These are phyloP conservation scores for Aspergillus olivimuriae DNA, from an alignment of 495 filamentous ascomycete species.

Conservation along the genomic window DNA sequence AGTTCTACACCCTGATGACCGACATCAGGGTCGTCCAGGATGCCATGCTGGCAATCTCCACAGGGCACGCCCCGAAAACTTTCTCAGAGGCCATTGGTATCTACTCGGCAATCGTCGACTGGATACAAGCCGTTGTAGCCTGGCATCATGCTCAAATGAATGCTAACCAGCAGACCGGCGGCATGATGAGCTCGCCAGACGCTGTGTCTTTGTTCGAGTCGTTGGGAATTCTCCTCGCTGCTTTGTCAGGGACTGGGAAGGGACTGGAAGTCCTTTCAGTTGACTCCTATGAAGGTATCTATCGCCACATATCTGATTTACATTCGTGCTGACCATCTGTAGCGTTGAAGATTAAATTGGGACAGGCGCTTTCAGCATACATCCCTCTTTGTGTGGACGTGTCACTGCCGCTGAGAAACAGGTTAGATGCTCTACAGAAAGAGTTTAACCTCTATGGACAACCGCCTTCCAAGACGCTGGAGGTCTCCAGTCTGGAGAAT, in stretches of 20 bases:
- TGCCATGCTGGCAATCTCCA: conserved; percentile 36
- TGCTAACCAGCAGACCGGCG: conserved; percentile 23
- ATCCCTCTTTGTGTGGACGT: conserved; percentile 38
- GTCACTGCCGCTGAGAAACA: conserved; percentile 33
- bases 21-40: conserved; percentile 43
- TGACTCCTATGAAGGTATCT: conserved; percentile 29
- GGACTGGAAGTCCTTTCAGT: conserved; percentile 34
- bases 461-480: conserved; percentile 29
- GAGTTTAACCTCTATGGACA: conserved; percentile 38
- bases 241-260: conserved; percentile 34
- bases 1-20: conserved; percentile 34
- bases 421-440: conserved; percentile 40
- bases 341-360: conserved; percentile 35
- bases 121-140: conserved; percentile 34
- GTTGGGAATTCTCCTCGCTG: conserved; percentile 36
- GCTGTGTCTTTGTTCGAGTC: conserved; percentile 40
- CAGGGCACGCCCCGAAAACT: conserved; percentile 25
- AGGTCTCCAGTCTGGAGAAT: conserved; percentile 30
- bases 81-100: conserved; percentile 27
- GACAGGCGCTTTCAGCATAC: conserved; percentile 36
- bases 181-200: conserved; percentile 34
- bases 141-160: conserved; percentile 28
- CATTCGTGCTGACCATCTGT: conserved; percentile 4
- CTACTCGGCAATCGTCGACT: conserved; percentile 30
- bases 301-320: neutral